Evolutionary conservation across 148 eudicot species (phyloP), one percentile per base, ranked within the genome.

Genomic region (Agrostemma githago): DNA sequence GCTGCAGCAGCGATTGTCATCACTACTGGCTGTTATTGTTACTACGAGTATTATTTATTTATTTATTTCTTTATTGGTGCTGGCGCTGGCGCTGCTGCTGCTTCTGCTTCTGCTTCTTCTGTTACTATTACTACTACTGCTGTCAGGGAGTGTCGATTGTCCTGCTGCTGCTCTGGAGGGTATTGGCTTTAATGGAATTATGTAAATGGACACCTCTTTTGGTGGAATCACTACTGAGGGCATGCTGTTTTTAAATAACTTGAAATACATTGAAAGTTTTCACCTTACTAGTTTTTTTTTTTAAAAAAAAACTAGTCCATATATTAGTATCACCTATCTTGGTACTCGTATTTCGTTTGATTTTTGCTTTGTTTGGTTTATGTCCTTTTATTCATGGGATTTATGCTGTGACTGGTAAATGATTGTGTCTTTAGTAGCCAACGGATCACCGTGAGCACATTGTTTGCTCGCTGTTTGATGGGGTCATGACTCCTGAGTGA

Each of bases 81-180:
- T 68, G 70, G 19, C 11, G 2, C 8, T 43, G 46, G 5, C 2
- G 46, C 8, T 43, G 46, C 8, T 7, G 46, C 8, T 43, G 62
- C 21, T 59, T n/a, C 9, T 68, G 70, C 38, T n/a, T 53, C 39
- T 73, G 77, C n/a, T 63, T 16, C 4, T 63, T n/a, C 12, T 62
- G 71, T 48, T 16, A 11, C 20, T 41, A 12, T 9, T 66, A 5
- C 10, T 60, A 59, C 34, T 60, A 12, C 20, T 58, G 14, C 59
- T 58, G 21, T 17, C 19, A 58, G 17, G 34, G 6, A 15, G n/a
- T 58, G n/a, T 15, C 61, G 6, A 5, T 66, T 34, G n/a, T 9
- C 53, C 38, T 37, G 68, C 42, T 71, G 72, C 68, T 75, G 79
- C 79, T 71, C 79, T 80, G 76, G 75, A 71, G 53, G 75, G 72